Percentiles rank a stretch among this genome's conserved stretches.
Evolutionary conservation across 2,329 filamentous ascomycete species (phyloP).

Genomic region (Amesomyces nigricolor): DNA sequence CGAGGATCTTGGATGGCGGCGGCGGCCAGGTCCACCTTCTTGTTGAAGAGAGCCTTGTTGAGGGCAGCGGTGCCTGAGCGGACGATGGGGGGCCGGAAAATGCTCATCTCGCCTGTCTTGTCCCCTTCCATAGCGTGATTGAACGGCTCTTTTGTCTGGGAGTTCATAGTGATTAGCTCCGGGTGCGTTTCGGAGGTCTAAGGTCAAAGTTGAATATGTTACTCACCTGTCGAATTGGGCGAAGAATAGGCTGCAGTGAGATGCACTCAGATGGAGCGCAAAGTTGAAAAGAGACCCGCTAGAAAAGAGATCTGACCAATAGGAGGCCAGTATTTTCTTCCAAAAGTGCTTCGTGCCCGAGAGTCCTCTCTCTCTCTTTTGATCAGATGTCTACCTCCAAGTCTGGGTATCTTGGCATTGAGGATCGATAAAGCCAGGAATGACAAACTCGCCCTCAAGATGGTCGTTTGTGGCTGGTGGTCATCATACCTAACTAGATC

Average conservation of each 20-base stretch:
- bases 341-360: neutral
- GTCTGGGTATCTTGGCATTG: no score
- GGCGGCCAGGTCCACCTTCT: slow-evolving; percentile 68
- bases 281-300: slow-evolving; percentile 8
- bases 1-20: slow-evolving; percentile 70
- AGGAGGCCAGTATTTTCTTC: neutral
- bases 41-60: slow-evolving; percentile 77
- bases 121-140: neutral
- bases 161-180: slow-evolving; percentile 9
- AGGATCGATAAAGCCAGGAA: no score
- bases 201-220: neutral
- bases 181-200: neutral
- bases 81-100: slow-evolving; percentile 74
- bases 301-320: slow-evolving; percentile 4
- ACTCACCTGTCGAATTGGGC: slow-evolving; percentile 13
- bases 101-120: slow-evolving; percentile 40
- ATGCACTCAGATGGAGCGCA: neutral
- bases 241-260: neutral
- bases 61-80: slow-evolving; percentile 68
- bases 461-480: no score
- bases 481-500: no score
- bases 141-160: neutral
- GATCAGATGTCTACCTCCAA: no score
- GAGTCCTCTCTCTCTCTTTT: no score
- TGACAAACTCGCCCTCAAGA: no score